Base-by-base conservation (phyloP, 1,284 basidiomycete species). In the Rhodotorula sp. region DNA sequence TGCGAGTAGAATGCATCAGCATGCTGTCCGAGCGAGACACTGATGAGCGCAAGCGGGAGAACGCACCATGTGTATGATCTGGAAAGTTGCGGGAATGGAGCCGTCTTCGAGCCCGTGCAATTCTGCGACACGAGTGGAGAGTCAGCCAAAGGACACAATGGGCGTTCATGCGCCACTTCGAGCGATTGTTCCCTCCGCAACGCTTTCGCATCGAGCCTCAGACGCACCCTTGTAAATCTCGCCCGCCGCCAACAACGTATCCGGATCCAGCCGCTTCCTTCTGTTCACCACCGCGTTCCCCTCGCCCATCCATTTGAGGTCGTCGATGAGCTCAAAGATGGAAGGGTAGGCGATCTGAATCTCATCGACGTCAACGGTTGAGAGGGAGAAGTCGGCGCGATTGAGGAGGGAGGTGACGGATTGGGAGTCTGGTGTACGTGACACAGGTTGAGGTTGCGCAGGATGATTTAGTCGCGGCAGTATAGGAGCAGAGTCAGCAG, bases 351-450 rank as follows among this genome's bases (percentile, higher is more conserved):
- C 86, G 48, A 98, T 88, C 68, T 87, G 87, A 31, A 99, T 84
- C 81, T 99, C 96, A 78, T 99, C 96, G 54, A 91, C 87, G 77
- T 99, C 96, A 40, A 99, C 91, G 0, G 96, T 98, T 11, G 97
- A 87, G 18, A 97, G 83, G 0, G 90, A 91, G 80, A 99, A 97
- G 18, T 94, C 94, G 0, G 96, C 95, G 53, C 95, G 87, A 47
- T 89, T 88, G 40, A 99, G 86, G 26, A 97, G 86, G 68, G 92
- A 94, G 8, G 94, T 94, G 68, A 96, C 71, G 46, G 73, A 74
- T 59, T 76, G 76, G 0, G 77, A 77, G 62, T 79, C 78, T 77
- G 59, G 3, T 0, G 15, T 30, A 22, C 4, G 4, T 37, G 26
- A 22, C 11, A 5, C 26, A 20, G 40, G 16, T 22, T 10, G 34